Conservation (phyloP, 257 asterid genomes). For the Asclepias syriaca region DNA sequence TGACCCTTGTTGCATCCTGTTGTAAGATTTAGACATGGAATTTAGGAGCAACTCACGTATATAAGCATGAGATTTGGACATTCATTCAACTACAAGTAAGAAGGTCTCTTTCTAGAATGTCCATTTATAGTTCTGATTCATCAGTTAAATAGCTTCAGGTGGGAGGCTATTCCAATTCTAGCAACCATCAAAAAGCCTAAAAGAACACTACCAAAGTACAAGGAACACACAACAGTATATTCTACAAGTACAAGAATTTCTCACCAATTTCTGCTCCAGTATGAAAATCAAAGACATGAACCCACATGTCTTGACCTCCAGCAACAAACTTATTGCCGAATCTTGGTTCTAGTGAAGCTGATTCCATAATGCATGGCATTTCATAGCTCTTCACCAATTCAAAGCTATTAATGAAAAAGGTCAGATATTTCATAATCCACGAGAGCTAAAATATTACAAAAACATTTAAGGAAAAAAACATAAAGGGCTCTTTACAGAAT, state of each 20-base stretch:
- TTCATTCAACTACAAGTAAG: background rate
- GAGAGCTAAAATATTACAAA: background rate
- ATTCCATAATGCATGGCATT: slow-evolving; percentile 85
- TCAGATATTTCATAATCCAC: background rate
- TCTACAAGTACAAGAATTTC: slow-evolving; percentile 2
- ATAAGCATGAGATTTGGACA: background rate
- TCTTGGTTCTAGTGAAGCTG: slow-evolving; percentile 92
- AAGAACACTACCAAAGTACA: background rate
- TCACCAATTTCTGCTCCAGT: slow-evolving; percentile 82
- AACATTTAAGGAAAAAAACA: no score
- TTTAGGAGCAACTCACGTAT: background rate
- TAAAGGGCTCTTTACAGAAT: background rate
- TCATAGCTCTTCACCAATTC: slow-evolving; percentile 79
- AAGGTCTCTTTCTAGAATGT: background rate
- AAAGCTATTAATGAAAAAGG: slow-evolving; percentile 43
- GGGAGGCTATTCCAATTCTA: background rate
- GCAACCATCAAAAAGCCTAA: background rate
- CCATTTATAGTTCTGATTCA: background rate
- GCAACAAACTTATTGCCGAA: slow-evolving; percentile 81
- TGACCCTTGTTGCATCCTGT: slow-evolving; percentile 98
- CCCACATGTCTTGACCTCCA: slow-evolving; percentile 99
- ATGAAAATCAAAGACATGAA: slow-evolving; percentile 79
- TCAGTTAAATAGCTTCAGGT: background rate
- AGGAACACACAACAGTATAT: background rate
- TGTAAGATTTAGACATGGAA: background rate